Percentiles rank a stretch among this genome's conserved stretches.
Evolutionary conservation across 1,139 yeast genomes (phyloP).

Genomic region (Eremothecium gossypii): DNA sequence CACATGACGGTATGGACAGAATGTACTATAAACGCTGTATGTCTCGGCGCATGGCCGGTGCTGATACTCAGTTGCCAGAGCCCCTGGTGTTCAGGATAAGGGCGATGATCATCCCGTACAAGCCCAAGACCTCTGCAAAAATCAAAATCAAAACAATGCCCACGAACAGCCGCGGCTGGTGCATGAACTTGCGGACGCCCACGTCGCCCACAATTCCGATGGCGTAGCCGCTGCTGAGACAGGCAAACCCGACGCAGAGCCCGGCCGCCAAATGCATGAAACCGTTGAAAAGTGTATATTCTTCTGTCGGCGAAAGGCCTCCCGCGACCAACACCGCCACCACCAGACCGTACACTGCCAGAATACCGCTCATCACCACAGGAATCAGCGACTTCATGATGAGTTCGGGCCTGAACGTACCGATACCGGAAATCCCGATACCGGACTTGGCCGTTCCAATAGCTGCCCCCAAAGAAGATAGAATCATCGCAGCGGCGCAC

Average conservation of each 20-base stretch:
- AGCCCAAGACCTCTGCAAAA: constrained; percentile 96
- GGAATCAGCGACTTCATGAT: constrained; percentile 84
- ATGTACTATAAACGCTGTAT: no score
- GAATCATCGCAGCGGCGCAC: constrained; percentile 83
- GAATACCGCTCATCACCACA: constrained; percentile 96
- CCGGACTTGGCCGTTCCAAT: constrained; percentile 98
- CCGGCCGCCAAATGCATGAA: constrained; percentile 97
- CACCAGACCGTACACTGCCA: constrained; percentile 92
- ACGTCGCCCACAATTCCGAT: constrained; percentile 99
- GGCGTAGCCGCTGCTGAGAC: constrained; percentile 95
- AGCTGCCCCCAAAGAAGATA: constrained; percentile 93
- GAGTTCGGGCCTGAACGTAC: constrained; percentile 74
- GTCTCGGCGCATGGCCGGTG: no score
- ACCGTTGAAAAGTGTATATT: constrained; percentile 84
- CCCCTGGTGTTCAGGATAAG: constrained; percentile 49
- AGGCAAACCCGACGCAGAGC: constrained; percentile 88
- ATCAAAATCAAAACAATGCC: constrained; percentile 87
- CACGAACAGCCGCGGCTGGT: constrained; percentile 86
- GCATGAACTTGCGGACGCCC: constrained; percentile 94
- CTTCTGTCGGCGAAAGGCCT: constrained; percentile 65
- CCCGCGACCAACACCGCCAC: constrained; percentile 96
- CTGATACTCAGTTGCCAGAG: constrained; percentile 33
- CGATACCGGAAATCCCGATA: constrained; percentile 88
- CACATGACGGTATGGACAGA: no score
- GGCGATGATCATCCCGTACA: constrained; percentile 53